Base-by-base conservation (phyloP, 495 filamentous ascomycete genomes). In the Haplographium delicatum region DNA sequence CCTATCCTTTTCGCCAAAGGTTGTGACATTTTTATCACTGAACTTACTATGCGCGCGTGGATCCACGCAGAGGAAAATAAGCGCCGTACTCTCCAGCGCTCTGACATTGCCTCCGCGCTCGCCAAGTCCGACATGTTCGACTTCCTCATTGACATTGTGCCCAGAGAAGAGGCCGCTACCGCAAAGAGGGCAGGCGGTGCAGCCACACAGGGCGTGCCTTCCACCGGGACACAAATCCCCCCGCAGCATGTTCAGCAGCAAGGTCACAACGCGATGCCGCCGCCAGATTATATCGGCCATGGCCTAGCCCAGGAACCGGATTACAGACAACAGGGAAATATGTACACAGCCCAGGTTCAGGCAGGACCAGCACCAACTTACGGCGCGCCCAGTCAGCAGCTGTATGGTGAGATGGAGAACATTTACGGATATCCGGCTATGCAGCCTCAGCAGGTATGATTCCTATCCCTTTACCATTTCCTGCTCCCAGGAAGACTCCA, bases 81-180 rank as follows among this genome's bases (percentile, higher is more conserved):
- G 73, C 79, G 93, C 11, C 84, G 93, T 10, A 98, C 93, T 1
- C 75, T 98, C 27, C 93, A 98, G 68, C 82, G 93, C 37, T 94
- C 88, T 39, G 93, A 98, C 62, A 98, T 98, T 65, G 93, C 93
- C 43, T 89, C 86, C 22, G 93, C 93, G 13, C 76, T 98, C 25
- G 86, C 89, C 49, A 97, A 97, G 70, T 95, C 89, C 28, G 93
- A 98, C 68, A 97, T 98, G 93, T 98, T 98, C 68, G 93, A 98
- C 72, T 98, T 98, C 70, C 75, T 98, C 46, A 98, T 98, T 65
- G 93, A 98, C 67, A 98, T 98, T 51, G 93, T 98, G 6, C 93
- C 93, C 4, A 82, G 93, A 30, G 93, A 98, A 65, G 93, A 98
- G 62, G 90, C 93, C 16, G 75, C 83, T 41, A 76, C 84, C 28